Percentiles rank a stretch among this genome's conserved stretches.
Conservation (phyloP, 768 basidiomycete species). For the Pholiota molesta region DNA sequence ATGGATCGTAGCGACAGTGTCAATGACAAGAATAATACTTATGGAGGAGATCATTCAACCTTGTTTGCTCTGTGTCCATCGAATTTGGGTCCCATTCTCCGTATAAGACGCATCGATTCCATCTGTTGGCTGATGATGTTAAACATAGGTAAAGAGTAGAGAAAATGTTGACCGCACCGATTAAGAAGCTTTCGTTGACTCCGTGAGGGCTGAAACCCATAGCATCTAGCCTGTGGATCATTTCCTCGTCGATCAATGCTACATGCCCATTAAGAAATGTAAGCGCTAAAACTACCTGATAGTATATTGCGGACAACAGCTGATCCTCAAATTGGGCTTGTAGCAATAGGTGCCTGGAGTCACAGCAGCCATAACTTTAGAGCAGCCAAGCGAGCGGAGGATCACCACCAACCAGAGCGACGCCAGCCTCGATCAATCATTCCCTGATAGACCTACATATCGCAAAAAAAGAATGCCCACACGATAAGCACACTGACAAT, state of each 20-base stretch:
- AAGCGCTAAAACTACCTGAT: conserved; percentile 65
- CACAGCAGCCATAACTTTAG: neutral
- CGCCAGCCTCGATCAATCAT: conserved; percentile 90
- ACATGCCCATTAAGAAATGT: conserved; percentile 1
- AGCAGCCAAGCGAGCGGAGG: neutral
- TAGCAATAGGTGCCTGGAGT: conserved; percentile 72
- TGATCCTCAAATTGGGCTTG: conserved; percentile 77
- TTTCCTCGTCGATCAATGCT: conserved; percentile 3
- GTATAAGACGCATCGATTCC: conserved; percentile 67
- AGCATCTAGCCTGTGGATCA: conserved; percentile 63
- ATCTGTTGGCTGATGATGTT: conserved; percentile 41
- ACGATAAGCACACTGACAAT: neutral
- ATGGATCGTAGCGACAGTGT: neutral
- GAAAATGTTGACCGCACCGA: conserved; percentile 44
- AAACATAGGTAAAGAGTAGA: conserved; percentile 4
- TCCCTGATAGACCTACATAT: conserved; percentile 66
- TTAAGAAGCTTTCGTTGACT: conserved; percentile 77
- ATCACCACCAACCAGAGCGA: conserved; percentile 55
- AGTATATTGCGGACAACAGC: conserved; percentile 95
- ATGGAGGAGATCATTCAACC: conserved; percentile 6
- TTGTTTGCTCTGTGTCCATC: conserved; percentile 28
- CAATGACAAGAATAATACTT: too few relatives aligned
- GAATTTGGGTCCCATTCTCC: conserved; percentile 38
- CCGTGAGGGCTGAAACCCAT: conserved; percentile 67
- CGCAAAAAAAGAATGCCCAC: neutral